Conservation (phyloP, 768 basidiomycete species). For the Saitozyma podzolica region DNA sequence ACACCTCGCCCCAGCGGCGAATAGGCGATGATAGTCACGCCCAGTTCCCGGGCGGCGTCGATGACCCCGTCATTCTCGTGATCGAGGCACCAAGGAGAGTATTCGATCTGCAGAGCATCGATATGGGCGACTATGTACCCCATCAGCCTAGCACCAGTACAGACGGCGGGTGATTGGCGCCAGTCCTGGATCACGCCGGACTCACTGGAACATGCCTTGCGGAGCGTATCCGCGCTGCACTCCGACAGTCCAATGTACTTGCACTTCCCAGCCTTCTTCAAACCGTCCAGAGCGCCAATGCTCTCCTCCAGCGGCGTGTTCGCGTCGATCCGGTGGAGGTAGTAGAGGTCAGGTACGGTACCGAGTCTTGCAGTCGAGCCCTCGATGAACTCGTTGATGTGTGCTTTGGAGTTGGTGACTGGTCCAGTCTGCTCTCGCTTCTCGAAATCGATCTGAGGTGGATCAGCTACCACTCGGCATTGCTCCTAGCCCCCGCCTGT, state of each 20-base stretch:
- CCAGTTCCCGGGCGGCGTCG: constrained; percentile 54
- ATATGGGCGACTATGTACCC: constrained; percentile 33
- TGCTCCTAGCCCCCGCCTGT: too few species aligned
- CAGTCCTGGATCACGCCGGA: not conserved
- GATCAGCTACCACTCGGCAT: not conserved
- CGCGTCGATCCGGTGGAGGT: constrained; percentile 45
- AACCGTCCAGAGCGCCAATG: constrained; percentile 35
- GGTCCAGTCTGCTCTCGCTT: constrained; percentile 1
- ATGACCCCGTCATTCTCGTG: constrained; percentile 48
- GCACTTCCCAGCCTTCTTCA: constrained; percentile 44
- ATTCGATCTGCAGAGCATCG: constrained; percentile 49
- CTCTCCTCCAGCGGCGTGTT: constrained; percentile 37
- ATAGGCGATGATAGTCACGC: constrained; percentile 56
- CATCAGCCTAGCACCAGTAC: not conserved
- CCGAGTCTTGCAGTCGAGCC: constrained; percentile 32
- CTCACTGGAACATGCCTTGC: constrained; percentile 36
- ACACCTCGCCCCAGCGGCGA: constrained; percentile 55
- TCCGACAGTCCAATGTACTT: constrained; percentile 49
- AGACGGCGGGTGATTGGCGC: not conserved
- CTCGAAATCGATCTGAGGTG: constrained; percentile 16
- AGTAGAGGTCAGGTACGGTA: constrained; percentile 37
- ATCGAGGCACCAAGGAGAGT: constrained; percentile 46
- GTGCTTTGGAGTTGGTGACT: constrained; percentile 23
- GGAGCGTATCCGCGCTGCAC: constrained; percentile 43
- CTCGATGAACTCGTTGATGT: constrained; percentile 37